Base-by-base conservation (phyloP, 2,329 filamentous ascomycete species). In the Xylaria sp. region DNA sequence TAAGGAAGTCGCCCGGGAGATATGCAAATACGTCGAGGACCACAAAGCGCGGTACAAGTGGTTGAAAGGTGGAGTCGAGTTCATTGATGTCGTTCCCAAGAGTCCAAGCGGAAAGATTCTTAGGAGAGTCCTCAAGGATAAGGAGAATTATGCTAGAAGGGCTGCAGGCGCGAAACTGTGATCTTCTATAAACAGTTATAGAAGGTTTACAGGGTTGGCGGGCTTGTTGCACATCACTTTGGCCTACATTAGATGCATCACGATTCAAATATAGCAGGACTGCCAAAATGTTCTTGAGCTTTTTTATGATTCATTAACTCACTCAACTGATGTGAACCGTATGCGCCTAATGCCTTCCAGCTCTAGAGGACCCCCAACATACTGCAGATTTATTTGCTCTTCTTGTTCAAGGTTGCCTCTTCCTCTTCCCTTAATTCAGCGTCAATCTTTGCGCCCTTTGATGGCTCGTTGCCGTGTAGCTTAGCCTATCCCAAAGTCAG, bases 381-480 rank as follows among this genome's bases (percentile, higher is more conserved):
- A 26, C 5, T 6, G 24, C 13, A 16, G 29, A 22, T 16, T 63
- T 69, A 76, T 19, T 69, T 74, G 58, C 84, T 82, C 78, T 89
- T 90, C 69, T 78, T 80, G 73, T 77, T 80, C 57, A 91, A 66
- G 49, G 80, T 73, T 61, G 80, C 83, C 66, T 89, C 82, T 54
- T 92, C 89, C 65, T 91, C 88, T 4, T 83, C 81, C 66, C 82
- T 76, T 43, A 92, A 62, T 72, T 89, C 69, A 53, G 88, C 82
- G 70, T 92, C 89, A 52, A 91, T 80, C 78, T 88, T 82, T 20
- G 88, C 89, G 17, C 89, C 88, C 66, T 78, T 83, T 18, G 84
- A 88, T 1, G 88, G 89, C 74, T 91, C 80, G 69, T 91, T 91
- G 56, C 88, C 88, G 67, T 92, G 88, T 60, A 78, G 68, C 62